These are phyloP conservation scores for Backusella sp. DNA, from an alignment of 192 early-diverging fungal genomes.

Conservation along the genomic window DNA sequence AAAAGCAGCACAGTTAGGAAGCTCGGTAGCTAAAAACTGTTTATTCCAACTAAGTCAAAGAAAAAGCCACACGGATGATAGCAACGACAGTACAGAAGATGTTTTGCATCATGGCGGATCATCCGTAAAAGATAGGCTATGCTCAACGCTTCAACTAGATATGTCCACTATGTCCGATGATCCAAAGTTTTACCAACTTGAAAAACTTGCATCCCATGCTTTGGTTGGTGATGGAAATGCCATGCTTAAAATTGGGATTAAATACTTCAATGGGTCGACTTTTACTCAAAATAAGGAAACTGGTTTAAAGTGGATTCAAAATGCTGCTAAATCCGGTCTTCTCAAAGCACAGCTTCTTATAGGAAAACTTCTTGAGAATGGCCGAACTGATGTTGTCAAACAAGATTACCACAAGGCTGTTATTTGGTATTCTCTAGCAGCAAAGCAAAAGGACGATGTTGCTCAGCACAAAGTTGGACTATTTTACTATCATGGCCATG, in stretches of 20 bases:
- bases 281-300: neutral
- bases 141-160: neutral
- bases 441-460: neutral
- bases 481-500: neutral
- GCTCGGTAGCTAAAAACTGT: neutral
- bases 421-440: neutral
- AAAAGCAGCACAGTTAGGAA: neutral
- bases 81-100: neutral
- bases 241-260: neutral
- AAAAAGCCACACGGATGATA: neutral
- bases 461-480: neutral
- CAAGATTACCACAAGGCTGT: neutral
- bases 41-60: neutral
- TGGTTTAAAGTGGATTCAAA: neutral
- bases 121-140: neutral
- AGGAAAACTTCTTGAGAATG: neutral
- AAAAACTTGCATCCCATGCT: neutral
- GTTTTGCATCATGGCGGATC: neutral
- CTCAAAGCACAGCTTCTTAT: neutral
- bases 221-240: neutral
- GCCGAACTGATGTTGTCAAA: neutral
- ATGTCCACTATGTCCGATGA: neutral
- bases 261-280: neutral
- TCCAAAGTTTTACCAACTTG: neutral
- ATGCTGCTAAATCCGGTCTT: neutral